A percentile compares a stretch with the other conserved stretches of the same genome.
phyloP scores from a whole-genome alignment of 2,329 filamentous ascomycete genomes.

The Metarhizium album region DNA sequence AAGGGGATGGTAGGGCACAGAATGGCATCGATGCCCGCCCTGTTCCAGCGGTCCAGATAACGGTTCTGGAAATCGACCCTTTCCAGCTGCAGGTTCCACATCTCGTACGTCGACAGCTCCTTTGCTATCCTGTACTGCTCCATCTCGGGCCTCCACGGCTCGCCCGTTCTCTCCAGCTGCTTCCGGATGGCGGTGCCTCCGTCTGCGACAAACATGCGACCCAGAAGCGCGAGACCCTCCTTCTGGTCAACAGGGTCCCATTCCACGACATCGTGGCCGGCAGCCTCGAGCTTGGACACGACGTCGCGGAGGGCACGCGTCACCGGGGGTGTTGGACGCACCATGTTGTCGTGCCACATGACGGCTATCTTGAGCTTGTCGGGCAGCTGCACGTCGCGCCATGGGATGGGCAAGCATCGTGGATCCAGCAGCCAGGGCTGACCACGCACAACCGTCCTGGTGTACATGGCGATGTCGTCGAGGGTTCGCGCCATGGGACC shows the following conservation, averaged over 20 bases:
- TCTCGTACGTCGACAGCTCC: conserved; percentile 31
- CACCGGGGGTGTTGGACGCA: conserved; percentile 56
- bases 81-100: conserved; percentile 38
- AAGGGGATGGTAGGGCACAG: conserved; percentile 45
- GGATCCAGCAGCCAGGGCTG: conserved; percentile 48
- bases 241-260: conserved; percentile 34
- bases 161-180: conserved; percentile 29
- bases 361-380: conserved; percentile 44
- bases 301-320: conserved; percentile 40
- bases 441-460: conserved; percentile 36
- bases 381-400: conserved; percentile 29
- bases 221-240: conserved; percentile 26
- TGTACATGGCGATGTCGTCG: conserved; percentile 44
- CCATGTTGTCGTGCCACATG: conserved; percentile 54
- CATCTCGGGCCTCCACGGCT: conserved; percentile 32
- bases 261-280: conserved; percentile 42
- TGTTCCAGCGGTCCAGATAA: conserved; percentile 35
- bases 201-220: conserved; percentile 38
- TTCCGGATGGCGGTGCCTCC: conserved; percentile 30
- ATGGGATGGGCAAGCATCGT: conserved; percentile 47
- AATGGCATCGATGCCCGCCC: conserved; percentile 47
- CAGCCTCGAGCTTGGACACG: conserved; percentile 28
- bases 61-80: conserved; percentile 33
- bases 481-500: conserved; percentile 50
- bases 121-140: conserved; percentile 18